Base-by-base conservation (phyloP, 176 grass and related monocot genomes). In the Leersia perrieri region DNA sequence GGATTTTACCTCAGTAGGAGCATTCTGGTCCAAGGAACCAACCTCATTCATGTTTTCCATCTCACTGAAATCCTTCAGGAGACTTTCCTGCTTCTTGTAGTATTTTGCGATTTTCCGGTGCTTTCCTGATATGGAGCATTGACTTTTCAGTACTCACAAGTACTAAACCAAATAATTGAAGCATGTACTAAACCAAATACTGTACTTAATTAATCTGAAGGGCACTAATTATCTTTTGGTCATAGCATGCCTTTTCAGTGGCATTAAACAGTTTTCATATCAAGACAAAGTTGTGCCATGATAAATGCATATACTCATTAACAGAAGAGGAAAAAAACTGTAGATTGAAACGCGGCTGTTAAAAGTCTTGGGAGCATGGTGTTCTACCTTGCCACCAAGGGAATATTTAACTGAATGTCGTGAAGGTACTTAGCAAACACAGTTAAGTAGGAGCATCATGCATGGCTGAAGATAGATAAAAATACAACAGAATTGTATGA, bases 51-150 rank as follows among this genome's bases (percentile, higher is more conserved):
- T 91, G 66, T 64, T 98, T 80, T 98, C 92, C 88, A 98, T 95
- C 70, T 98, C 88, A 7, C 70, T 95, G 88, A 95, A 95, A 68
- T 88, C 92, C 83, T 95, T 89, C 0, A 98, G 78, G 4, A 98
- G 86, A 35, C 70, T 89, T 26, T 92, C 92, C 82, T 98, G 95
- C 64, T 95, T 93, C 84, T 89, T 85, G 76, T 98, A 98, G 84
- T 93, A 98, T 69, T 93, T 95, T n/a, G 95, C 90, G 20, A 98
- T 86, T 77, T 95, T 98, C 7, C 85, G 76, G 29, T 98, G 88
- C 66, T 95, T 95, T 4, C 90, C 95, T 98, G 77, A 62, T 33
- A 85, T 83, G 9, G 11, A 25, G n/a, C 38, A 33, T 70, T 69
- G 30, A 51, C 22, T 34, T 53, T 39, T 74, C 36, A 47, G 49